Evolutionary conservation across 2,329 filamentous ascomycete genomes (phyloP).

Genomic region (Lomentospora prolificans): DNA sequence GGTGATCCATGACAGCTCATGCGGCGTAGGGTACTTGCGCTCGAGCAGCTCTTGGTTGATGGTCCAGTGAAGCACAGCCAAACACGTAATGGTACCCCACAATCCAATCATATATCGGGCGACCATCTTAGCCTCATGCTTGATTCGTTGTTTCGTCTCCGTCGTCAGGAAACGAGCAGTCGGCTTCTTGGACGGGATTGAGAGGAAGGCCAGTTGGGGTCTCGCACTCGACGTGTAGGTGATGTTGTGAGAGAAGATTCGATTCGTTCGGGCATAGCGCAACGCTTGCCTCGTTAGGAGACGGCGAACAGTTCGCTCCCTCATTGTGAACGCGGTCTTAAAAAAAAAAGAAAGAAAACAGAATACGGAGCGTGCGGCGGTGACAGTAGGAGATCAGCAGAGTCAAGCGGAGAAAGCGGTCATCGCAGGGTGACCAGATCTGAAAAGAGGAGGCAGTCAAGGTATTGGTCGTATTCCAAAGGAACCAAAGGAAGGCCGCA

Average conservation of each 20-base stretch:
- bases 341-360: not conserved
- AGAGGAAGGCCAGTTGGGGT: slow-evolving; percentile 43
- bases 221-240: slow-evolving; percentile 18
- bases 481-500: too few relatives aligned
- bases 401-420: too few relatives aligned
- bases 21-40: slow-evolving; percentile 66
- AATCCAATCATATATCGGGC: slow-evolving; percentile 57
- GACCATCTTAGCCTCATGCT: slow-evolving; percentile 59
- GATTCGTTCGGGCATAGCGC: slow-evolving; percentile 10
- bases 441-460: too few relatives aligned
- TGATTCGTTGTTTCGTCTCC: slow-evolving; percentile 60
- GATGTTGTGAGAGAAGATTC: slow-evolving; percentile 13
- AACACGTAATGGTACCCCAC: slow-evolving; percentile 52
- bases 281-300: slow-evolving; percentile 18
- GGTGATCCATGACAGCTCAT: slow-evolving; percentile 68
- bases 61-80: slow-evolving; percentile 52
- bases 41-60: slow-evolving; percentile 68
- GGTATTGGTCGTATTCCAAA: too few relatives aligned
- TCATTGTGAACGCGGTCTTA: slow-evolving; percentile 26
- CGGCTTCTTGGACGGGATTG: slow-evolving; percentile 36
- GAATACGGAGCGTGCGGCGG: too few relatives aligned
- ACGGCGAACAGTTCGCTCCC: slow-evolving; percentile 27
- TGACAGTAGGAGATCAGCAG: too few relatives aligned
- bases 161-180: slow-evolving; percentile 70
- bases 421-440: too few relatives aligned